Evolutionary conservation across 306 rosid species (phyloP).

Genomic region (Hippophae tibetana): DNA sequence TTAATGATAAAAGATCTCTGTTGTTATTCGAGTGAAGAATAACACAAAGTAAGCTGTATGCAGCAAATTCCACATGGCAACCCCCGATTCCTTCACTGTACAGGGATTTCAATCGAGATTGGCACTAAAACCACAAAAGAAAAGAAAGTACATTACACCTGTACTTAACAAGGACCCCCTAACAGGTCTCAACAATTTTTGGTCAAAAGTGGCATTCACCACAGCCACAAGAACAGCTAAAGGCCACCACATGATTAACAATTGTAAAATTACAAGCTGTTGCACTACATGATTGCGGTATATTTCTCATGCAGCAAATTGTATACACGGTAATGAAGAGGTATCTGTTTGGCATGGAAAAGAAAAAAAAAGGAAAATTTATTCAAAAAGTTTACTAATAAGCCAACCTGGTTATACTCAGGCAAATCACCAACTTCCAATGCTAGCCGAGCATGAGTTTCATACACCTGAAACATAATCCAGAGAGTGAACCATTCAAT

Average conservation of each 20-base stretch:
- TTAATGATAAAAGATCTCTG: conserved; percentile 76
- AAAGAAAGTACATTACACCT: conserved; percentile 1
- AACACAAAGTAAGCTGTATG: conserved; percentile 88
- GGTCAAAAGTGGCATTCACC: too few relatives aligned
- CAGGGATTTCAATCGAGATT: conserved; percentile 70
- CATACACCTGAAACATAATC: conserved; percentile 61
- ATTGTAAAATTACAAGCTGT: too few relatives aligned
- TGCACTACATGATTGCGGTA: too few relatives aligned
- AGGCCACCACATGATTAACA: too few relatives aligned
- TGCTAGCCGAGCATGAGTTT: conserved; percentile 89
- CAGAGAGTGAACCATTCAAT: conserved; percentile 3
- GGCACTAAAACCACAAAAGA: conserved; percentile 65
- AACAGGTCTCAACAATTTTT: too few relatives aligned
- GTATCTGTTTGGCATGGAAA: too few relatives aligned
- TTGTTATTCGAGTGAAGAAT: conserved; percentile 82
- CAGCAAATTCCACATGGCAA: conserved; percentile 88
- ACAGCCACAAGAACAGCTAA: too few relatives aligned
- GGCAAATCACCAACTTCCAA: conserved; percentile 91
- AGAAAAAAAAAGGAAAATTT: too few relatives aligned
- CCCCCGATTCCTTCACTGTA: conserved; percentile 92
- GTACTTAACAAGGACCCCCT: background rate
- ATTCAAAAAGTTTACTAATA: conserved; percentile 2
- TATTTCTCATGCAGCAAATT: too few relatives aligned
- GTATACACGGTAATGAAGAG: too few relatives aligned
- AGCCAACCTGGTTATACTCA: conserved; percentile 83